Conservation (phyloP, 768 basidiomycete species). For the Kwoniella botswanensis region DNA sequence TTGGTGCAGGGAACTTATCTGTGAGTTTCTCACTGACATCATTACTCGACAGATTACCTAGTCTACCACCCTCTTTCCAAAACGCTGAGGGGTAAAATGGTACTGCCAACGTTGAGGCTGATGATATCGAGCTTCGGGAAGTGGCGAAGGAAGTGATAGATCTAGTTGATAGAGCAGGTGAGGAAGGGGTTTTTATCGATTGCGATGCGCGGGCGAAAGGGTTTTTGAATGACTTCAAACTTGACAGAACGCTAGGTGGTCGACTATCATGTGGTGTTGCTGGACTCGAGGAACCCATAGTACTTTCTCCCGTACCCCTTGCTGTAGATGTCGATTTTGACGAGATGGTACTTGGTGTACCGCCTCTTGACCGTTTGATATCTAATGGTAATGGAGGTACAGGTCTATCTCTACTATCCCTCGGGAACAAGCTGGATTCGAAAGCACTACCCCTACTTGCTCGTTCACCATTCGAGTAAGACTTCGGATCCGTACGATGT, state of each 20-base stretch:
- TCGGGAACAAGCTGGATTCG: conserved; percentile 5
- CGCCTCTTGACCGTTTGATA: conserved; percentile 8
- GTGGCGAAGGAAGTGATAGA: conserved; percentile 12
- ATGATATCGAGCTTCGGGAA: conserved; percentile 1
- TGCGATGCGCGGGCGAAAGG: conserved; percentile 4
- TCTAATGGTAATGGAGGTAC: conserved; percentile 33
- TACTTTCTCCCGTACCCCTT: conserved; percentile 6
- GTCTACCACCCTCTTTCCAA: conserved; percentile 4
- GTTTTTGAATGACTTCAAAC: conserved; percentile 15
- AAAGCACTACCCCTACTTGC: conserved; percentile 1
- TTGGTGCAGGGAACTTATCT: conserved; percentile 30
- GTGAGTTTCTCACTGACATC: conserved; percentile 32
- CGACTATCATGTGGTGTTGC: conserved; percentile 5
- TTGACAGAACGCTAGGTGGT: conserved; percentile 21
- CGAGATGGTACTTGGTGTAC: conserved; percentile 13
- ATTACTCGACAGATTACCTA: background rate
- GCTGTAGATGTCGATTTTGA: background rate
- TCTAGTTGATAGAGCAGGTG: conserved; percentile 11
- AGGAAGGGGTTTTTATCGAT: conserved; percentile 10
- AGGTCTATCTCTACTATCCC: conserved; percentile 19
- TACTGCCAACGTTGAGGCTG: conserved; percentile 20
- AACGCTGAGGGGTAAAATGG: conserved; percentile 20
- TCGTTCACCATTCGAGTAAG: conserved; percentile 11
- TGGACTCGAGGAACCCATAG: conserved; percentile 4
- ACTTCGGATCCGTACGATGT: conserved; percentile 36